Conservation (phyloP, 495 filamentous ascomycete species). For the Xylaria venustula region DNA sequence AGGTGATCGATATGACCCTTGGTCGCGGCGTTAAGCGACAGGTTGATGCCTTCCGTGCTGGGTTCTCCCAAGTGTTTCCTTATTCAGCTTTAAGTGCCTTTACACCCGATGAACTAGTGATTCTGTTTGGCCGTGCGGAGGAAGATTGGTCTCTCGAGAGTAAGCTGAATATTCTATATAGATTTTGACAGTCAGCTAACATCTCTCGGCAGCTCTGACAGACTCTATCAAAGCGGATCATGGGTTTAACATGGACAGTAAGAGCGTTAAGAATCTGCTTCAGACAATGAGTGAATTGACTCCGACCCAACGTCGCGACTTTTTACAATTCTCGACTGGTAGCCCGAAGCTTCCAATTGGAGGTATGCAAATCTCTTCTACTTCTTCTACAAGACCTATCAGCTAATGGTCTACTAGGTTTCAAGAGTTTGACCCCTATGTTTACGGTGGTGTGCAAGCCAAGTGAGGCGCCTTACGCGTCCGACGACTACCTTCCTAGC, state of each 20-base stretch:
- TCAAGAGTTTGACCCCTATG: slow-evolving; percentile 94
- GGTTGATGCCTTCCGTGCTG: slow-evolving; percentile 84
- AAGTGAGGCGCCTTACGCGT: slow-evolving; percentile 88
- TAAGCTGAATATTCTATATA: slow-evolving; percentile 46
- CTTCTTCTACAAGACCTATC: neutral
- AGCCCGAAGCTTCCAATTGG: slow-evolving; percentile 98
- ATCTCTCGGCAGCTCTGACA: slow-evolving; percentile 67
- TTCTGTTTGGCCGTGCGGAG: slow-evolving; percentile 89
- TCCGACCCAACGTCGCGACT: slow-evolving; percentile 77
- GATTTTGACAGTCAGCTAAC: slow-evolving; percentile 13
- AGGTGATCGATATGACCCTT: slow-evolving; percentile 87
- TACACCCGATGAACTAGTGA: slow-evolving; percentile 94
- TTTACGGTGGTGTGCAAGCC: slow-evolving; percentile 99
- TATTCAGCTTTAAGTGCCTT: slow-evolving; percentile 91
- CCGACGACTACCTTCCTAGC: slow-evolving; percentile 95
- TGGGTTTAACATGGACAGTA: slow-evolving; percentile 98
- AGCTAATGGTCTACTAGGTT: slow-evolving; percentile 57
- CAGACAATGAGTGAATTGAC: slow-evolving; percentile 92
- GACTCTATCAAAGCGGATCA: slow-evolving; percentile 99
- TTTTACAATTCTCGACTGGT: slow-evolving; percentile 96
- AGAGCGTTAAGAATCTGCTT: slow-evolving; percentile 89
- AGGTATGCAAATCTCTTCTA: slow-evolving; percentile 56
- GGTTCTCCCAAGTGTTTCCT: slow-evolving; percentile 96
- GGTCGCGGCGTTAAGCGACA: slow-evolving; percentile 84
- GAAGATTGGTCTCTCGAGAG: slow-evolving; percentile 98